Base-by-base conservation (phyloP, 164 flowering plant species). In the Tinospora cordifolia region DNA sequence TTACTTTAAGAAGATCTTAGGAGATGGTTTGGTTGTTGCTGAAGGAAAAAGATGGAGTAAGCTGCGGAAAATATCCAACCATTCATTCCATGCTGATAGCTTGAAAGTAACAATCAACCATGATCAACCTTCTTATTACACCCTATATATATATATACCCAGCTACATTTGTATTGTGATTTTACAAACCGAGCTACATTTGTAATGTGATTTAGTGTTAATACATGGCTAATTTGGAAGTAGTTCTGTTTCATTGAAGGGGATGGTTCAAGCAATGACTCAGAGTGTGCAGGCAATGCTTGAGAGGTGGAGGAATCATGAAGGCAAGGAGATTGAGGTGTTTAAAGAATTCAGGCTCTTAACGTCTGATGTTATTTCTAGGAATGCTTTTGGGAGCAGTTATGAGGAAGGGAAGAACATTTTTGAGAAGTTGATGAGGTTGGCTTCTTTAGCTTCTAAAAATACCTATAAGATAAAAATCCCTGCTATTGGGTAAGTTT, bases 301-400 rank as follows among this genome's bases (percentile, higher is more conserved):
- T 1, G 80, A 77, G 46, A 80, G 76, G 38, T 84, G 87, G 89
- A 30, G 36, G 36, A 30, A 30, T 30, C 36, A 30, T 30, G 36
- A 30, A 30, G 36, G 36, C 36, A 30, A 30, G 36, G 36, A 30
- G 36, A 30, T 30, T 30, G 36, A 30, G 36, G 36, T 30, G 36
- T 30, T 30, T 30, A 74, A 82, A 65, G 87, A 85, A 69, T 80
- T 87, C 47, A 78, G 70, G 58, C 8, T 78, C 2, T 71, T 85
- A 49, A 82, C 90, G 15, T 78, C 83, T 12, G 86, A 84, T 30
- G 73, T 83, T 14, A 83, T 84, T 46, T 82, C 88, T 47, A 80
- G 74, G 72, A 82, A 87, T 17, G 89, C 87, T 21, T 86, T 86
- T 71, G 89, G 87, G 25, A 84, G 84, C 74, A 84, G 76, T 64